phyloP scores from a whole-genome alignment of 371 early-diverging fungal genomes.

The Zychaea mexicana region DNA sequence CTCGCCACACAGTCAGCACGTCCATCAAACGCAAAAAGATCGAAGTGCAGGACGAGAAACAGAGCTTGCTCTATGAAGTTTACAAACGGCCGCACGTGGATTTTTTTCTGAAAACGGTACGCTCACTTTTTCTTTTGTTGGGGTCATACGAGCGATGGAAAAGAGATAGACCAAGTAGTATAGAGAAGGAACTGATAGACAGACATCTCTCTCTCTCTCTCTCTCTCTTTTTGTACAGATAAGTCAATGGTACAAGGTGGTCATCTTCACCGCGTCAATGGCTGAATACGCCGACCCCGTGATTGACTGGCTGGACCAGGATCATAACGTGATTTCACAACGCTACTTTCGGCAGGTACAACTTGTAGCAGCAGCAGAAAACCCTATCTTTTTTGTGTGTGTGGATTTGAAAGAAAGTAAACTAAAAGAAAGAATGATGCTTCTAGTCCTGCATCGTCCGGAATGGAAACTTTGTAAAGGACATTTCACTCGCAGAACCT shows the following conservation, averaged over 20 bases:
- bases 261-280: slow-evolving; percentile 98
- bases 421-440: not conserved
- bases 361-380: too few relatives aligned
- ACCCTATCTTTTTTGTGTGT: too few relatives aligned
- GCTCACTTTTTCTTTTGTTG: not conserved
- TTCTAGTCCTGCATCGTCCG: slow-evolving; percentile 68
- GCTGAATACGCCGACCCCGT: slow-evolving; percentile 98
- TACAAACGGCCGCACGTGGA: slow-evolving; percentile 97
- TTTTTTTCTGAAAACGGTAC: slow-evolving; percentile 86
- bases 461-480: slow-evolving; percentile 86
- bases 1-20: slow-evolving; percentile 24
- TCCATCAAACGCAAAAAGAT: slow-evolving; percentile 54
- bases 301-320: slow-evolving; percentile 91
- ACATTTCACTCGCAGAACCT: slow-evolving; percentile 79
- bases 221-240: slow-evolving; percentile 52
- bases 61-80: slow-evolving; percentile 90
- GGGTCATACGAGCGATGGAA: not conserved
- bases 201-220: not conserved
- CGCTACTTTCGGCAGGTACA: slow-evolving; percentile 85
- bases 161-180: too few relatives aligned
- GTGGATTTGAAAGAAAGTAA: too few relatives aligned
- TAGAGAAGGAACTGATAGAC: too few relatives aligned
- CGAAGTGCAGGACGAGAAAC: slow-evolving; percentile 91
- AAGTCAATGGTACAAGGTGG: slow-evolving; percentile 95
- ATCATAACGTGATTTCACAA: slow-evolving; percentile 71